These are phyloP conservation scores for Neohortaea acidophila DNA, from an alignment of 495 filamentous ascomycete species.

Conservation along the genomic window DNA sequence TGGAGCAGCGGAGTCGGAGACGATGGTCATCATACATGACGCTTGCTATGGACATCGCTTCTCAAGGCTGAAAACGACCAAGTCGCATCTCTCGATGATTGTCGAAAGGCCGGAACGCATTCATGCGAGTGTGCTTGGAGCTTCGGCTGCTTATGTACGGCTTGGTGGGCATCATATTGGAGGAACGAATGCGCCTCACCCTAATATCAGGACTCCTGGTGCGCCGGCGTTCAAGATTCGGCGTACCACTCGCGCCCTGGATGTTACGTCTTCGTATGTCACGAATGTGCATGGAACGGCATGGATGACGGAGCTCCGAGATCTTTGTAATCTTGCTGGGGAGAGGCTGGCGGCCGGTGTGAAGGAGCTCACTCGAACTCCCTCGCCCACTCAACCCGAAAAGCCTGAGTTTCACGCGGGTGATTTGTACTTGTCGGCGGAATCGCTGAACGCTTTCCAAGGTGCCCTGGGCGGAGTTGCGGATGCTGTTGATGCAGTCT, in stretches of 20 bases:
- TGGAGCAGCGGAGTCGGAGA: constrained; percentile 39
- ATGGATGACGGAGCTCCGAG: constrained; percentile 84
- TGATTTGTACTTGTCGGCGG: constrained; percentile 75
- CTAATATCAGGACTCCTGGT: constrained; percentile 32
- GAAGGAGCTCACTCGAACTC: constrained; percentile 52
- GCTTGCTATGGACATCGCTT: constrained; percentile 86
- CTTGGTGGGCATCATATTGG: constrained; percentile 59
- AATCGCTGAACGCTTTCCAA: constrained; percentile 74
- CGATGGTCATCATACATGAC: constrained; percentile 75
- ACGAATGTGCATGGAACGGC: constrained; percentile 68
- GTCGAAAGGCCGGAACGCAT: constrained; percentile 89
- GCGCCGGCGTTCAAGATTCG: constrained; percentile 69
- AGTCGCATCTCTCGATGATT: constrained; percentile 50
- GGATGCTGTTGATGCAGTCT: constrained; percentile 79
- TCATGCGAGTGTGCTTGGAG: constrained; percentile 59
- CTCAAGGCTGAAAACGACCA: constrained; percentile 60
- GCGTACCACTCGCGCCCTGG: constrained; percentile 49
- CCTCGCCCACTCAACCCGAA: constrained; percentile 29
- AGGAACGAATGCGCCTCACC: constrained; percentile 50
- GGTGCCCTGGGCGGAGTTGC: constrained; percentile 79
- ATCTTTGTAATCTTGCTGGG: constrained; percentile 68
- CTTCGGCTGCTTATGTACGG: not conserved
- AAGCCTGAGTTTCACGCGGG: constrained; percentile 53
- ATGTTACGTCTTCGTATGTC: constrained; percentile 52
- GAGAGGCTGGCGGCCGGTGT: constrained; percentile 51